Base-by-base conservation (phyloP, 176 grass and related monocot genomes). In the Aegilops sharonensis region DNA sequence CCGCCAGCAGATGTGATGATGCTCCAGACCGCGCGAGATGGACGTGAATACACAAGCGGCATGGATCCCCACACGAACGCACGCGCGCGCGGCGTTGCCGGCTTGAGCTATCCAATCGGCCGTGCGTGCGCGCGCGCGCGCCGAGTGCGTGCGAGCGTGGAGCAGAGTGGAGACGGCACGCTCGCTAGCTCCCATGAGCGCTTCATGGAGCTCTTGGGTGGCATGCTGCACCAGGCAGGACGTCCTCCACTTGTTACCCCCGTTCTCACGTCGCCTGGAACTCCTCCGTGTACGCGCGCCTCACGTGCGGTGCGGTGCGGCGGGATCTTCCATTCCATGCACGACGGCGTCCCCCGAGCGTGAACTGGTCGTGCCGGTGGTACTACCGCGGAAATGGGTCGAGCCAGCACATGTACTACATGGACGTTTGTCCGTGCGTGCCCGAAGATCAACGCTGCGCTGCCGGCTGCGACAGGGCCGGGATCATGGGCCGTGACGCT, bases 401-500 rank as follows among this genome's bases (percentile, higher is more conserved):
- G 9, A 60, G 35, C 40, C 12, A 66, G 27, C 72, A 9, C 72
- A 75, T 17, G 71, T 9, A 40, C 39, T 8, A 17, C 27, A 32
- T 42, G 40, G 40, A 65, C 71, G 81, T 20, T 8, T 60, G 35
- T 10, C 56, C 9, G 4, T 14, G 54, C 20, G 20, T 61, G 77
- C 18, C 24, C 60, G 2, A 61, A 61, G 54, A 62, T 39, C 1
- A 36, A 39, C 32, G 54, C 21, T 14, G 20, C 20, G 12, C 71
- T 18, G 54, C 13, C 57, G 78, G 60, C 2, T 57, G 39, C 62
- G 17, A 40, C 84, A 59, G 32, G 84, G 13, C 25, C 2, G 8
- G 35, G n/a, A 27, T 29, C 20, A 14, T 21, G 84, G 10, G 43
- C 59, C 68, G 82, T 27, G 83, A 89, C 61, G 77, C 68, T 68